Evolutionary conservation across 495 filamentous ascomycete genomes (phyloP).

Genomic region (Xylaria cubensis): DNA sequence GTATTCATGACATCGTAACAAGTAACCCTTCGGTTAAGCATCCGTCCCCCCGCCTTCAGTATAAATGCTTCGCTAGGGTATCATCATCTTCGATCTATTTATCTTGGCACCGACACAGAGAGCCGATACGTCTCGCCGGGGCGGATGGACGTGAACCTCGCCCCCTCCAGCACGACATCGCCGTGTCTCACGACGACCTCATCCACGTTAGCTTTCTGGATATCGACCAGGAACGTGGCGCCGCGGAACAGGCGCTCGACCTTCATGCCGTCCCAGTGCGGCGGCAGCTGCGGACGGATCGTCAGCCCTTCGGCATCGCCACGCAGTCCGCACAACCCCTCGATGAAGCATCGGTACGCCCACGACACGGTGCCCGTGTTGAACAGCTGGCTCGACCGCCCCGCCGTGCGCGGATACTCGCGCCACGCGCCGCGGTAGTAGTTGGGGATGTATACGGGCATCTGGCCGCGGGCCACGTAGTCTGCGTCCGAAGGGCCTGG

Average conservation of each 20-base stretch:
- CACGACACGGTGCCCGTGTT: constrained; percentile 64
- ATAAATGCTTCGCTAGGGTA: background rate
- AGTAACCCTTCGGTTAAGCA: background rate
- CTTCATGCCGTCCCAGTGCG: constrained; percentile 54
- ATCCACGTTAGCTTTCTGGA: constrained; percentile 51
- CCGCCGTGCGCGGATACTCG: constrained; percentile 58
- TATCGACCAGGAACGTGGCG: constrained; percentile 56
- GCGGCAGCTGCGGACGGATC: constrained; percentile 58
- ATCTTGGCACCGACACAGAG: constrained; percentile 32
- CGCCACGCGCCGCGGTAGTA: constrained; percentile 62
- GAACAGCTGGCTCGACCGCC: constrained; percentile 61
- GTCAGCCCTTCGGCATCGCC: constrained; percentile 54
- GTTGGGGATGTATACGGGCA: constrained; percentile 63
- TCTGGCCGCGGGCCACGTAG: constrained; percentile 60
- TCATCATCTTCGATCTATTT: no score
- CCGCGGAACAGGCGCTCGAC: constrained; percentile 57
- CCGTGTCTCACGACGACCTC: constrained; percentile 49
- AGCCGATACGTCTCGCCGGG: constrained; percentile 50
- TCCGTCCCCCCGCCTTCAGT: background rate
- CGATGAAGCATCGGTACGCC: constrained; percentile 61
- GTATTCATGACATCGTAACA: constrained; percentile 10
- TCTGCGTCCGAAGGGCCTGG: constrained; percentile 59
- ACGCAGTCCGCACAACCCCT: constrained; percentile 59
- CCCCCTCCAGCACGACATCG: constrained; percentile 44
- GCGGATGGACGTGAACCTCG: constrained; percentile 47